phyloP scores from a whole-genome alignment of 2,329 filamentous ascomycete species.

The Fusarium haematococcum region DNA sequence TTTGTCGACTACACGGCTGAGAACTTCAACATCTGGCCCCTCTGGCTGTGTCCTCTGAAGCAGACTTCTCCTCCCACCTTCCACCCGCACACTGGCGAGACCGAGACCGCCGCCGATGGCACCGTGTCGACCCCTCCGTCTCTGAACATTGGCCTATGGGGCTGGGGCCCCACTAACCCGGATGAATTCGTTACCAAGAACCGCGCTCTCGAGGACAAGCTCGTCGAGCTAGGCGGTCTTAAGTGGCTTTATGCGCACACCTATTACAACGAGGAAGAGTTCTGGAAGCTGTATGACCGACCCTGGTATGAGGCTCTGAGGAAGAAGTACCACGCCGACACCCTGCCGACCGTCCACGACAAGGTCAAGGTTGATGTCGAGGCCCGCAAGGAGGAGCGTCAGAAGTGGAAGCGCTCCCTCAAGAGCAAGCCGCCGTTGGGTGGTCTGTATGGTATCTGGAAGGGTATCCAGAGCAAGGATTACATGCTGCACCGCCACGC shows the following conservation, averaged over 20 bases:
- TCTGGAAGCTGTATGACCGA: conserved; percentile 72
- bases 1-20: conserved; percentile 67
- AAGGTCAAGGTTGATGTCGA: conserved; percentile 72
- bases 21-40: conserved; percentile 67
- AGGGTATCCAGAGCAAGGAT: conserved; percentile 68
- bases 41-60: conserved; percentile 70
- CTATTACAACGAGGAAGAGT: conserved; percentile 81
- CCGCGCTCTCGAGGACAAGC: conserved; percentile 76
- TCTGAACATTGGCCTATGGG: conserved; percentile 82
- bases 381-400: conserved; percentile 54
- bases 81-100: conserved; percentile 62
- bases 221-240: conserved; percentile 77
- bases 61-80: conserved; percentile 63
- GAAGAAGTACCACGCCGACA: conserved; percentile 70
- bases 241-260: conserved; percentile 92
- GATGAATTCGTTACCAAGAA: conserved; percentile 76
- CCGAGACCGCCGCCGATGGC: conserved; percentile 38
- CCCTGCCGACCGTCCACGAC: conserved; percentile 76
- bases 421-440: conserved; percentile 67
- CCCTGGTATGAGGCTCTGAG: conserved; percentile 72
- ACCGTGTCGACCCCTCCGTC: conserved; percentile 51
- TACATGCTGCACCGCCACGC: conserved; percentile 65
- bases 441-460: conserved; percentile 70
- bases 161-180: conserved; percentile 71
- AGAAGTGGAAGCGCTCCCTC: conserved; percentile 54